These are phyloP conservation scores for Primulina eburnea DNA, from an alignment of 257 asterid species.

Conservation along the genomic window DNA sequence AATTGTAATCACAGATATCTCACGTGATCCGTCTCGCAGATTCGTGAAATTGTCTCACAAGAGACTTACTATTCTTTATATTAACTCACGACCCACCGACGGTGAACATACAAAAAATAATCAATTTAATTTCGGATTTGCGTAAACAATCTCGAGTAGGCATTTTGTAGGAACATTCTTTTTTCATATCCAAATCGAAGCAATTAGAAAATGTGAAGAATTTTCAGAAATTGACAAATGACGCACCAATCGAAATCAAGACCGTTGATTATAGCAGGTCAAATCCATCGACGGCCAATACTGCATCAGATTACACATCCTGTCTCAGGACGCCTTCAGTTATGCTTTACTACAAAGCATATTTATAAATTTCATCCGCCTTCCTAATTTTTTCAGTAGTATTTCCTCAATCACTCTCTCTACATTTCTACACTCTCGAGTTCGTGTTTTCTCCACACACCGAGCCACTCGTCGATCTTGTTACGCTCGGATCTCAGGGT, in stretches of 20 bases:
- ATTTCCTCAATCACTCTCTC: slow-evolving; percentile 25
- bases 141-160: too few relatives aligned
- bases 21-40: too few relatives aligned
- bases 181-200: too few relatives aligned
- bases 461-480: slow-evolving; percentile 27
- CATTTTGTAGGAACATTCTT: too few relatives aligned
- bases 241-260: slow-evolving; percentile 15
- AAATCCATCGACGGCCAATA: slow-evolving; percentile 3
- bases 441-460: slow-evolving; percentile 10
- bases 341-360: background rate
- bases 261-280: slow-evolving; percentile 17
- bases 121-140: too few relatives aligned
- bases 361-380: slow-evolving; percentile 21
- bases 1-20: too few relatives aligned
- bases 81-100: too few relatives aligned
- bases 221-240: slow-evolving; percentile 7
- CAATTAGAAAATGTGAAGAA: background rate
- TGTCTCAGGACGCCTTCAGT: slow-evolving; percentile 9
- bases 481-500: slow-evolving; percentile 32
- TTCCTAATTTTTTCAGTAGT: slow-evolving; percentile 2
- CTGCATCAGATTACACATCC: slow-evolving; percentile 1
- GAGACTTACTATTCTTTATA: too few relatives aligned
- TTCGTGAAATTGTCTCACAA: too few relatives aligned
- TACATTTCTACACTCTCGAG: slow-evolving; percentile 25
- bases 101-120: too few relatives aligned